These are phyloP conservation scores for Ogataea paradorogensis DNA, from an alignment of 805 yeast genomes.

Conservation along the genomic window DNA sequence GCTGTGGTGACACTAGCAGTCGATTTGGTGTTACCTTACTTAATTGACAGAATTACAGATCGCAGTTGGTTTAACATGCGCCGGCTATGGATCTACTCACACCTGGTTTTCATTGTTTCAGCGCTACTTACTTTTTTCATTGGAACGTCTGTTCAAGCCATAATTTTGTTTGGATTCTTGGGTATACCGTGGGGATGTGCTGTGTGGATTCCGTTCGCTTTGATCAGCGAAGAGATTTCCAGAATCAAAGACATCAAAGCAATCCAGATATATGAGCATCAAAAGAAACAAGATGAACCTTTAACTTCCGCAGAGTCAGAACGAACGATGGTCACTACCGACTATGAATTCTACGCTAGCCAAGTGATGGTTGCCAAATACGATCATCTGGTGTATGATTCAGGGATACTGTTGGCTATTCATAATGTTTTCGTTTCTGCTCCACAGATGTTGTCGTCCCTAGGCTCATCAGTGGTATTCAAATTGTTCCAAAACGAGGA, in stretches of 20 bases:
- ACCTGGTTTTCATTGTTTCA: conserved; percentile 46
- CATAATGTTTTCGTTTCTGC: conserved; percentile 58
- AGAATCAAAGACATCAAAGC: conserved; percentile 48
- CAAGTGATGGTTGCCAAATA: conserved; percentile 29
- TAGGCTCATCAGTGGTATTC: conserved; percentile 47
- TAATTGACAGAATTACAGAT: conserved; percentile 29
- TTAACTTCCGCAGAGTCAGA: conserved; percentile 10
- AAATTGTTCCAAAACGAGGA: conserved; percentile 32
- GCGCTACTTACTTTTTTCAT: conserved; percentile 48
- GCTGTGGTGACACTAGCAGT: conserved; percentile 45
- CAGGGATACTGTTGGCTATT: conserved; percentile 55
- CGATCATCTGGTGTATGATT: conserved; percentile 47
- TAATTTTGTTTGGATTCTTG: conserved; percentile 46
- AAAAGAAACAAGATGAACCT: conserved; percentile 11
- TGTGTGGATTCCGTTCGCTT: conserved; percentile 63
- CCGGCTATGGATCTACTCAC: conserved; percentile 50
- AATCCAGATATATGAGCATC: conserved; percentile 23
- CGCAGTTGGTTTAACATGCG: conserved; percentile 28
- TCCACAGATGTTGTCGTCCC: conserved; percentile 54
- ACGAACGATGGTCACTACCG: conserved; percentile 6
- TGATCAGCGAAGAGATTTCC: conserved; percentile 56
- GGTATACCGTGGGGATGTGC: conserved; percentile 68
- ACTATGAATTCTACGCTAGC: conserved; percentile 19
- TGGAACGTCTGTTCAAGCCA: conserved; percentile 39
- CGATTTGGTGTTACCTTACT: conserved; percentile 43